Percentiles rank a stretch among this genome's conserved stretches.
Evolutionary conservation across 2,329 filamentous ascomycete species (phyloP).

Genomic region (Myriosclerotinia duriaeana): DNA sequence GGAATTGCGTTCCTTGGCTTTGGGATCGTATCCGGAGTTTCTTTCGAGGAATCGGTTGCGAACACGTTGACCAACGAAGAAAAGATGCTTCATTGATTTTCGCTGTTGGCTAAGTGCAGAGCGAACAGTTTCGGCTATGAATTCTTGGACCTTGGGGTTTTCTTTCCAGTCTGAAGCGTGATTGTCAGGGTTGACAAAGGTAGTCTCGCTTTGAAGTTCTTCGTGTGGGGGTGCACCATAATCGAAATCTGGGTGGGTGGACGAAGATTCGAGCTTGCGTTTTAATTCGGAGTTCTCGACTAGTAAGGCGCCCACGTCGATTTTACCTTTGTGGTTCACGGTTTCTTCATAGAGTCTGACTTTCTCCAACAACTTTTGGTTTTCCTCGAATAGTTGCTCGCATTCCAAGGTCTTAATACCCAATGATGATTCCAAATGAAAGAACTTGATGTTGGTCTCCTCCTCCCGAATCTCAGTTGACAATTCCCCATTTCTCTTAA

Average conservation of each 20-base stretch:
- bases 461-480: conserved; percentile 18
- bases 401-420: conserved; percentile 19
- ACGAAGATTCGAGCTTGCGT: conserved; percentile 7
- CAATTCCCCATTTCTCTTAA: conserved; percentile 16
- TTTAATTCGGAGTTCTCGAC: conserved; percentile 23
- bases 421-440: conserved; percentile 18
- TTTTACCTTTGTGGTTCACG: conserved; percentile 22
- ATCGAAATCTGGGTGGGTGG: conserved; percentile 4
- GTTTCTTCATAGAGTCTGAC: conserved; percentile 20
- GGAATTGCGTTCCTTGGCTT: conserved; percentile 17
- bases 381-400: conserved; percentile 18
- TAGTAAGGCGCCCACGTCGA: conserved; percentile 22
- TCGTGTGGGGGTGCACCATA: conserved; percentile 14
- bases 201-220: conserved; percentile 21
- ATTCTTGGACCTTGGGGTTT: conserved; percentile 19
- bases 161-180: conserved; percentile 21
- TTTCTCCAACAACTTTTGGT: conserved; percentile 19
- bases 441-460: conserved; percentile 21
- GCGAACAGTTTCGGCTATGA: conserved; percentile 16
- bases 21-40: conserved; percentile 18
- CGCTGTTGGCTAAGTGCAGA: conserved; percentile 19
- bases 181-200: conserved; percentile 10
- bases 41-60: conserved; percentile 21
- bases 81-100: conserved; percentile 24
- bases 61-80: conserved; percentile 23